Conservation (phyloP, 371 early-diverging fungal species). For the Haplosporangium sp. region DNA sequence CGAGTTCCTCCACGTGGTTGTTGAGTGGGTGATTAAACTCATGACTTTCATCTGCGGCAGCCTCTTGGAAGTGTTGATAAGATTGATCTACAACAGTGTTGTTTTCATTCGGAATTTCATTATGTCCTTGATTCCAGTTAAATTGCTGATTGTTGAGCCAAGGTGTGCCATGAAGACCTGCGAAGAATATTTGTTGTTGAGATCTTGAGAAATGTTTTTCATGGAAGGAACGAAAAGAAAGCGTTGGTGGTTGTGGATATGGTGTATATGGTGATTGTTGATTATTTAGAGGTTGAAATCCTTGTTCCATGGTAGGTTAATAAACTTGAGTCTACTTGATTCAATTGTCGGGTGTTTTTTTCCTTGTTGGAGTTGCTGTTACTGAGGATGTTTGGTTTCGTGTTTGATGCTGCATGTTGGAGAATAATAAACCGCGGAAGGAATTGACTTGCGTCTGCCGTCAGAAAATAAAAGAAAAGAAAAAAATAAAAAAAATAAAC, state of each 20-base stretch:
- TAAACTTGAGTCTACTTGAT: not conserved
- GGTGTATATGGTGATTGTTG: not conserved
- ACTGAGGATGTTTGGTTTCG: not conserved
- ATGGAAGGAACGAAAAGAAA: conserved; percentile 19
- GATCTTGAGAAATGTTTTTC: conserved; percentile 12
- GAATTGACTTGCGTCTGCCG: no score
- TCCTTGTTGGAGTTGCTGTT: no score
- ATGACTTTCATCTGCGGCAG: not conserved
- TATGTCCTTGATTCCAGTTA: not conserved
- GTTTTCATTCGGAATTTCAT: not conserved
- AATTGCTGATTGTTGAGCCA: not conserved
- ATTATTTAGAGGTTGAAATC: not conserved
- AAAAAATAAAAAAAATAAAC: not conserved
- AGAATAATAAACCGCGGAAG: no score
- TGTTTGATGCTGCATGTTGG: not conserved
- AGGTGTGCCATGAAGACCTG: not conserved
- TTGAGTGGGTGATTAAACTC: not conserved
- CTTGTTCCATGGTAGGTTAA: not conserved
- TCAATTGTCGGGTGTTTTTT: no score
- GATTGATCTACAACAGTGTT: not conserved
- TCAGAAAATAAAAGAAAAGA: no score
- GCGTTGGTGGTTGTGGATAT: conserved; percentile 4
- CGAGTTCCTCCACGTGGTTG: not conserved
- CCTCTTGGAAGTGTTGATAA: not conserved
- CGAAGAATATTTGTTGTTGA: conserved; percentile 10